Evolutionary conservation across 2,329 filamentous ascomycete species (phyloP), one percentile per base, ranked within the genome.

Genomic region (Ophiobolus disseminans): DNA sequence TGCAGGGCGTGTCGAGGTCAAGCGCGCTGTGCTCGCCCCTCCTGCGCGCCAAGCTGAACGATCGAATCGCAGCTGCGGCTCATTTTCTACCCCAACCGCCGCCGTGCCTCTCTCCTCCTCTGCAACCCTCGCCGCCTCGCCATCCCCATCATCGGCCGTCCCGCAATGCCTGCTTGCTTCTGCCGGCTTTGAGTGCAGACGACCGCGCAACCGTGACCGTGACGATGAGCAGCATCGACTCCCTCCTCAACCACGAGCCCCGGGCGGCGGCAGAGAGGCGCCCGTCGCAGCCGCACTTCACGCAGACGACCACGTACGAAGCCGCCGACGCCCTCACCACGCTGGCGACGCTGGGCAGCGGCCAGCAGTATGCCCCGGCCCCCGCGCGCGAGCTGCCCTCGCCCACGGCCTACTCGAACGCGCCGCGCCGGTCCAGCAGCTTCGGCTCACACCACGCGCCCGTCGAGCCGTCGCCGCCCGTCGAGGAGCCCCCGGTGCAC

Each of bases 271-370:
- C 55, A 10, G 50, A 49, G 16, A 57, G 55, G 11, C 55, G 54
- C 49, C 45, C 45, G 51, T 19, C 45, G 41, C 36, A 22, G 31
- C 53, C 45, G 37, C 31, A 40, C 46, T 46, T 20, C 28, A 42
- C 56, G 41, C 51, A 48, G 31, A 58, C 62, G 22, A 63, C 67
- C 17, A 60, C 66, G 16, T 59, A 64, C 62, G 75, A 76, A 31
- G 75, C 74, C 16, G 74, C 72, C 45, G 70, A 75, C 50, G 74
- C 73, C 46, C 66, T 73, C 48, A 68, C 70, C 20, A 57, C 68
- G 6, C 66, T 73, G n/a, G 68, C 70, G 7, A 64, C 66, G 1
- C 49, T 66, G 43, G 67, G 65, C 50, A 62, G 57, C 50, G 66
- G 65, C 37, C 65, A 68, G 56, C 66, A 69, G 48, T 69, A 65